phyloP scores from a whole-genome alignment of 2,329 filamentous ascomycete species.

The Penicillium sp. region DNA sequence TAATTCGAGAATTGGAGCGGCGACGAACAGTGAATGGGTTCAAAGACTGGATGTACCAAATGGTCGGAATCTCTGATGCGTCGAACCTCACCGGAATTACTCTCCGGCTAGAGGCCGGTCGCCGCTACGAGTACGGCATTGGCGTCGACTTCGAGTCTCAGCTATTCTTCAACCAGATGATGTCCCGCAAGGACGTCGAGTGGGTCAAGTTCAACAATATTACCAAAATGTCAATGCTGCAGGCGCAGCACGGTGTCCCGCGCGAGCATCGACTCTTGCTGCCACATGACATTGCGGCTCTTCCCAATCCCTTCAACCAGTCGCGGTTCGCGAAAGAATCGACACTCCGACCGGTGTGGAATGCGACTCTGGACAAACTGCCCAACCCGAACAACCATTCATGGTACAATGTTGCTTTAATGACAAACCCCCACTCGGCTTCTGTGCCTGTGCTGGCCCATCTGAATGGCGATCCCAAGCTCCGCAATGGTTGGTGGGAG shows the following conservation, averaged over 20 bases:
- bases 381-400: conserved; percentile 40
- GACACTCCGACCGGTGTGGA: conserved; percentile 34
- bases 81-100: conserved; percentile 39
- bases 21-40: conserved; percentile 34
- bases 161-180: conserved; percentile 50
- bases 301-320: conserved; percentile 38
- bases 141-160: conserved; percentile 55
- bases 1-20: conserved; percentile 47
- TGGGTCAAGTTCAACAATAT: conserved; percentile 45
- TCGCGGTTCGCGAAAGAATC: conserved; percentile 27
- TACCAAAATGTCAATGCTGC: conserved; percentile 35
- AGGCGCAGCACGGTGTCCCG: conserved; percentile 39
- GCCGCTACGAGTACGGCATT: conserved; percentile 53
- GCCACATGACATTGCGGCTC: conserved; percentile 36
- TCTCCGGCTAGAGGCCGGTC: conserved; percentile 36
- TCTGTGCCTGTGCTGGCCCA: conserved; percentile 49
- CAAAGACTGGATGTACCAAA: conserved; percentile 41
- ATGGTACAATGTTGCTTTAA: conserved; percentile 47
- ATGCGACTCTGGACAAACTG: conserved; percentile 45
- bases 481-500: conserved; percentile 42
- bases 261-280: conserved; percentile 41
- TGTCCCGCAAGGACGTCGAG: conserved; percentile 42
- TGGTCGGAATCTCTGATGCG: conserved; percentile 40
- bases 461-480: conserved; percentile 38
- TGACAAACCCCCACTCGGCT: conserved; percentile 52